A percentile compares a stretch with the other conserved stretches of the same genome.
Evolutionary conservation across 441 rosid species (phyloP).

Genomic region (Arabidopsis lyrata): DNA sequence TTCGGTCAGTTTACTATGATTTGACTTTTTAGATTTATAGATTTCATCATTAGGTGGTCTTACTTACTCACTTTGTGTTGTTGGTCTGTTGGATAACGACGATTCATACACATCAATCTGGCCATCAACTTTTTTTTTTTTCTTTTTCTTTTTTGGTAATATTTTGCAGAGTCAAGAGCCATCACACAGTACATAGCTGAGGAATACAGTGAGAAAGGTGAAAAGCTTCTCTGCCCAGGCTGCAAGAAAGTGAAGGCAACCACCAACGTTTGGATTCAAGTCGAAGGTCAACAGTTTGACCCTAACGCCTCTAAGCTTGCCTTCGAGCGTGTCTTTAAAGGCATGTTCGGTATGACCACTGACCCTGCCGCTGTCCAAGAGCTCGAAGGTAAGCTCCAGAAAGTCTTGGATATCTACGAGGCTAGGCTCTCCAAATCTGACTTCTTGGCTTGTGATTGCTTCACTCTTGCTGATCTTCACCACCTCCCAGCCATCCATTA

Average conservation of each 20-base stretch:
- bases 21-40: background rate
- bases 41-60: background rate
- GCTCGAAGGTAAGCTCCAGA: constrained; percentile 55
- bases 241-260: constrained; percentile 46
- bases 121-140: no score
- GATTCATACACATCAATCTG: no score
- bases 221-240: constrained; percentile 47
- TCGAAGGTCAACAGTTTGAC: constrained; percentile 70
- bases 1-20: constrained; percentile 51
- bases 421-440: constrained; percentile 57
- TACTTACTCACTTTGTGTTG: no score
- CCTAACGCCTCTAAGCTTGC: constrained; percentile 55
- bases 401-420: constrained; percentile 80
- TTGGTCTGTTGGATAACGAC: no score
- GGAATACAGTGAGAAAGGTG: constrained; percentile 60
- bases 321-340: constrained; percentile 62
- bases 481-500: constrained; percentile 60
- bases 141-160: background rate
- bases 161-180: constrained; percentile 69
- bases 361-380: constrained; percentile 62
- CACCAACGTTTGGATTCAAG: constrained; percentile 60
- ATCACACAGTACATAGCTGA: constrained; percentile 63
- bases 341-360: constrained; percentile 52
- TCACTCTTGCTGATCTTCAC: constrained; percentile 78
- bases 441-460: constrained; percentile 67